These are phyloP conservation scores for Plantago ovata DNA, from an alignment of 257 asterid species.

Conservation along the genomic window DNA sequence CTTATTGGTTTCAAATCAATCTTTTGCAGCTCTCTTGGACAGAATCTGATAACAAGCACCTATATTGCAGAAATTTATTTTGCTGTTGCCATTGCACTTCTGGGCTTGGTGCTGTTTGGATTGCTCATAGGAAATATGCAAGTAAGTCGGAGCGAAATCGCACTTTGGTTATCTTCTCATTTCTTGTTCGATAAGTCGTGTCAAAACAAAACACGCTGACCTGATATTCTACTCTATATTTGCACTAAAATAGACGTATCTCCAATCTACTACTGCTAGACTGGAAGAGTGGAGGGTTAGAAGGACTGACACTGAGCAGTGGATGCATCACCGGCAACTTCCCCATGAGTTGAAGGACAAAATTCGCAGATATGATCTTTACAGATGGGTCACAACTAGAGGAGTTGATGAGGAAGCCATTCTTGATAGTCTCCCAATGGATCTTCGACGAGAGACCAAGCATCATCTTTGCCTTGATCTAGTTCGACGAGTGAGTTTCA, in stretches of 20 bases:
- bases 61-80: constrained; percentile 56
- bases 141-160: constrained; percentile 28
- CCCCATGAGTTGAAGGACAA: constrained; percentile 54
- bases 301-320: constrained; percentile 58
- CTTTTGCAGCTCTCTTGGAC: constrained; percentile 64
- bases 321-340: constrained; percentile 74
- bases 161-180: too few species aligned
- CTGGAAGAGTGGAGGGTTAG: constrained; percentile 75
- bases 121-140: constrained; percentile 81
- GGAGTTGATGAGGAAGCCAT: constrained; percentile 67
- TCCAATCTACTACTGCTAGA: constrained; percentile 52
- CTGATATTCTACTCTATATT: neutral
- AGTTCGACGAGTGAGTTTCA: constrained; percentile 54
- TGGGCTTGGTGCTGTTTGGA: constrained; percentile 64
- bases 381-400: constrained; percentile 55
- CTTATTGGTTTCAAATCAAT: neutral
- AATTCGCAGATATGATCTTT: constrained; percentile 48
- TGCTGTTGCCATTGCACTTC: constrained; percentile 54
- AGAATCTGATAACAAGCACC: constrained; percentile 51
- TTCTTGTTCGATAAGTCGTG: too few species aligned
- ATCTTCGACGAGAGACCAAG: constrained; percentile 66
- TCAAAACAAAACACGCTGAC: neutral
- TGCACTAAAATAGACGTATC: constrained; percentile 35
- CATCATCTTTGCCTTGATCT: constrained; percentile 67
- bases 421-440: constrained; percentile 46